These are phyloP conservation scores for Umbelopsis vinacea DNA, from an alignment of 192 early-diverging fungal genomes.

Conservation along the genomic window DNA sequence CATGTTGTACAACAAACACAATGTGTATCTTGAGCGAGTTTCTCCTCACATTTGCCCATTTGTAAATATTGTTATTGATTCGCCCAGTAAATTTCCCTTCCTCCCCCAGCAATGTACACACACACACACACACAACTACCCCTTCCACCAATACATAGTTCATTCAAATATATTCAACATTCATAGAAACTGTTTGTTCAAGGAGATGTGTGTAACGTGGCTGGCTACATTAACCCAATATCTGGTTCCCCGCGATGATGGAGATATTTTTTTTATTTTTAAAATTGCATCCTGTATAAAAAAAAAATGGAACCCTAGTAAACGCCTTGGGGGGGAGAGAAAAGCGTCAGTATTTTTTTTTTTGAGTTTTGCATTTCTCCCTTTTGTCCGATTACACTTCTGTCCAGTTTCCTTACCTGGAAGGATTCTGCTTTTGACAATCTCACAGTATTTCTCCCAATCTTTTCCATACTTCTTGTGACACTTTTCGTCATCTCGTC, in stretches of 20 bases:
- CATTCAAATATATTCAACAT: too few relatives aligned
- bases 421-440: conserved; percentile 84
- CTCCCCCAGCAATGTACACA: conserved; percentile 8
- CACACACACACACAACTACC: background rate
- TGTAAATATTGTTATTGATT: conserved; percentile 25
- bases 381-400: background rate
- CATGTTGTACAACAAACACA: conserved; percentile 23
- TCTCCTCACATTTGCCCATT: conserved; percentile 15
- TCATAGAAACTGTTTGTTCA: background rate
- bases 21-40: conserved; percentile 1
- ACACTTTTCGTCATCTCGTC: conserved; percentile 90
- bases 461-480: conserved; percentile 90
- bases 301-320: background rate
- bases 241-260: background rate
- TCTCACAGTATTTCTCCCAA: conserved; percentile 87
- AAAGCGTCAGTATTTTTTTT: background rate
- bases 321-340: conserved; percentile 3
- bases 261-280: too few relatives aligned
- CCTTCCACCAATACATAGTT: too few relatives aligned
- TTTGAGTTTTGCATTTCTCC: background rate
- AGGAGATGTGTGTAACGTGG: conserved; percentile 4
- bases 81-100: background rate
- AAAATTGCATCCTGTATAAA: background rate
- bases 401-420: conserved; percentile 52
- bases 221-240: background rate